These are phyloP conservation scores for Biscutella laevigata DNA, from an alignment of 441 rosid species.

Conservation along the genomic window DNA sequence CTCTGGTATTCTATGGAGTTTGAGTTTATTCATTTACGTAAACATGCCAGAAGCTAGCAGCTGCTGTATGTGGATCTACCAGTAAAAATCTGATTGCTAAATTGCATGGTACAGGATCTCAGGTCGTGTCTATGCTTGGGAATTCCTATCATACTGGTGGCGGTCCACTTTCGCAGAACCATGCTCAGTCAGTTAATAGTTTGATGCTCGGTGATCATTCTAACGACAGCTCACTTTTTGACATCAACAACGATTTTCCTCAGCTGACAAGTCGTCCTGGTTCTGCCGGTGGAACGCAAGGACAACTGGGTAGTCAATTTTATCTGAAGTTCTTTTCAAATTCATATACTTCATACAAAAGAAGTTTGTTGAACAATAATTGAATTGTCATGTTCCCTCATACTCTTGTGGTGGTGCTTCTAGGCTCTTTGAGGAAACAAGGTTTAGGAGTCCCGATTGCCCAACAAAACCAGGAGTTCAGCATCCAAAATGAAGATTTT, in stretches of 20 bases:
- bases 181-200: conserved; percentile 77
- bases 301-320: conserved; percentile 62
- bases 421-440: conserved; percentile 87
- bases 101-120: conserved; percentile 36
- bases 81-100: conserved; percentile 1
- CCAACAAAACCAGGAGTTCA: conserved; percentile 97
- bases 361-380: neutral
- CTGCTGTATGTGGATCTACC: neutral
- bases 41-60: neutral
- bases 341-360: conserved; percentile 11
- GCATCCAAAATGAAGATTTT: conserved; percentile 99
- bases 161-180: conserved; percentile 83
- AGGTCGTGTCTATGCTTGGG: conserved; percentile 77
- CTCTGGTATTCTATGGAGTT: neutral
- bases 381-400: conserved; percentile 7
- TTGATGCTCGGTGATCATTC: conserved; percentile 71
- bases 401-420: conserved; percentile 14
- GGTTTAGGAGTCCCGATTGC: conserved; percentile 78
- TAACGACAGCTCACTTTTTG: conserved; percentile 76
- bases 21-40: neutral
- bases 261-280: conserved; percentile 84
- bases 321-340: conserved; percentile 1
- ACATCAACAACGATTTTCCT: conserved; percentile 92
- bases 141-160: conserved; percentile 69
- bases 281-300: conserved; percentile 96